Evolutionary conservation across 1,139 yeast species (phyloP), one percentile per base, ranked within the genome.

Genomic region (Pichia sp.): DNA sequence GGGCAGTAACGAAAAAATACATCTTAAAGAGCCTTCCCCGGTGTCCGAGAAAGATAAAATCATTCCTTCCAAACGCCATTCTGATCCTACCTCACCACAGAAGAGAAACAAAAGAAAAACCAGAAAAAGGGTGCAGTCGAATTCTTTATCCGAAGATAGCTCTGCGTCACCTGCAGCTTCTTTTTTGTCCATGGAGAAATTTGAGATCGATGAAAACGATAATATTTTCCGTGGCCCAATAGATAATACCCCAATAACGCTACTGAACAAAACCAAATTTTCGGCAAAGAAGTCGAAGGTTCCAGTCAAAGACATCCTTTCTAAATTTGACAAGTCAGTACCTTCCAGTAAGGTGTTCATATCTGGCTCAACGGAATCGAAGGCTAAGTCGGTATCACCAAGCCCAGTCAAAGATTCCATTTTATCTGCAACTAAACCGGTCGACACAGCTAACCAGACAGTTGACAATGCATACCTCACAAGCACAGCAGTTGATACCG

Each of bases 131-230:
- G 38, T 8, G 31, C 38, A 49, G 47, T 47, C 45, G 10, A 38
- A n/a, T 5, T 11, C 45, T 19, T 49, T 50, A 41, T 49, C 51
- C 16, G 56, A 55, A 15, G 47, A 49, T 26, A 59, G 56, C 15
- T 47, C 41, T 47, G n/a, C 44, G 8, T 38, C 50, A 8, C 50
- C 50, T 16, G 5, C 47, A 4, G 16, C 19, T 42, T 57, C 62
- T 4, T 55, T 59, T 19, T 50, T 62, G 5, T 34, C 55, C 4
- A 49, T 59, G 36, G 67, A 64, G 15, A 62, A 60, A 43, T 58
- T 61, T 46, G 64, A 63, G 51, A 49, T 49, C 8, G 55, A 54
- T 29, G 56, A 53, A 34, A 45, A 47, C n/a, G 59, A 58, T 47
- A 54, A 54, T 8, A 45, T 58, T 34, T 53, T 59, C n/a, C 51